Evolutionary conservation across 805 yeast species (phyloP).

Genomic region (Cephaloascus albidus): DNA sequence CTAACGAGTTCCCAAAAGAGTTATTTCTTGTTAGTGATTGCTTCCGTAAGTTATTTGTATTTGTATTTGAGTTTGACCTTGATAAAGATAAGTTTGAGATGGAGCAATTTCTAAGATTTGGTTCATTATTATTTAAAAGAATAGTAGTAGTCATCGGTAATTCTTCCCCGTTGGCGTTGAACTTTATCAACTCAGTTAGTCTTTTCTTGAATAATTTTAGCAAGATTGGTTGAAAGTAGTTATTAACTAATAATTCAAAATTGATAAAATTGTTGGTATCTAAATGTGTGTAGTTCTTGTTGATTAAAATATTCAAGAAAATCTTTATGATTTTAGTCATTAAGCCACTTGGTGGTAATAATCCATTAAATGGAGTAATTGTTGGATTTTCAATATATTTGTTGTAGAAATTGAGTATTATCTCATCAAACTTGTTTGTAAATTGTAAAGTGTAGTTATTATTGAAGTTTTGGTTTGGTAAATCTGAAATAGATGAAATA

Average conservation of each 20-base stretch:
- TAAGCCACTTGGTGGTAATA: slow-evolving; percentile 61
- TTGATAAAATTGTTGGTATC: slow-evolving; percentile 24
- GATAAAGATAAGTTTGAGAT: slow-evolving; percentile 27
- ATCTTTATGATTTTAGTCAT: slow-evolving; percentile 51
- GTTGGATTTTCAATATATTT: slow-evolving; percentile 45
- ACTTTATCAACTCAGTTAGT: slow-evolving; percentile 26
- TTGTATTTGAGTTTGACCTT: slow-evolving; percentile 22
- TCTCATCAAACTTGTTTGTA: slow-evolving; percentile 25
- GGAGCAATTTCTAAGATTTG: slow-evolving; percentile 22
- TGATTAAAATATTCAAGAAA: slow-evolving; percentile 23
- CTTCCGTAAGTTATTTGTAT: slow-evolving; percentile 19
- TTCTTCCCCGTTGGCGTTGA: slow-evolving; percentile 5
- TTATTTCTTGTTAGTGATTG: slow-evolving; percentile 30
- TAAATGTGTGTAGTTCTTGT: slow-evolving; percentile 2
- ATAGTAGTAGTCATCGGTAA: slow-evolving; percentile 1
- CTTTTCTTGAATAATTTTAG: slow-evolving; percentile 31
- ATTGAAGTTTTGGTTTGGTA: neutral
- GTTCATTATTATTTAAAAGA: slow-evolving; percentile 3
- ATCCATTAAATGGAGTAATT: slow-evolving; percentile 57
- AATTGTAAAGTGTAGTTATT: neutral
- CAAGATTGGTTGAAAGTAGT: slow-evolving; percentile 24
- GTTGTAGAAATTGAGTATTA: slow-evolving; percentile 38
- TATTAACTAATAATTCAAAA: slow-evolving; percentile 20
- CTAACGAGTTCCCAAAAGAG: neutral
- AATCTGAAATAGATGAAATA: neutral